Base-by-base conservation (phyloP, 305 asterid genomes). In the Solanum hybrid region DNA sequence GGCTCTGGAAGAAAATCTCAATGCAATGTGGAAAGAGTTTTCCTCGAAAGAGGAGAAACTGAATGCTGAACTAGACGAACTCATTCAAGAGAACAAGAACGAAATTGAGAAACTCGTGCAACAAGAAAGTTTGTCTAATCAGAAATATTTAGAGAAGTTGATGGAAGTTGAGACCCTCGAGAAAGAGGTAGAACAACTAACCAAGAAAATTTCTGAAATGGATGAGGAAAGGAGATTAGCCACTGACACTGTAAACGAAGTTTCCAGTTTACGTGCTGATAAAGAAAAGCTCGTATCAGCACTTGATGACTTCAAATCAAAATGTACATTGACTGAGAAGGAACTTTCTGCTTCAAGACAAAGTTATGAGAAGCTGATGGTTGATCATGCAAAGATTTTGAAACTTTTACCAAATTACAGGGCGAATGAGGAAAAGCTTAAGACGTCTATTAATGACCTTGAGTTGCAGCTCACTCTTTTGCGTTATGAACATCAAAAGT, bases 391-490 rank as follows among this genome's bases (percentile, higher is more conserved):
- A 51, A 94, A 91, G 81, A 77, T 78, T 85, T 90, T 89, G 89
- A 95, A 93, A 76, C 86, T 35, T 89, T 26, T 94, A 91, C 93
- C 93, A 34, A 93, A 86, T 92, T 93, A 93, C 86, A 95, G 93
- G 92, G 93, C 85, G 88, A 87, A 88, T 24, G 99, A 96, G 90
- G 98, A 95, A 72, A 94, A 94, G 87, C 92, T 95, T 82, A 96
- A 92, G 94, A 92, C 95, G 7, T 90, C 90, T 6, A 46, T 94
- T 77, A 95, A 93, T 89, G 97, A 95, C 66, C 95, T 95, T 88
- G 99, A 96, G 88, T 85, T 94, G 92, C 96, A 96, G 93, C 96
- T 93, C 69, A 96, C 98, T 27, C 91, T 96, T 87, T 93, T 95
- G 8, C 93, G 95, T 66, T 95, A 94, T 73, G 96, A 96, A 89